Percentiles rank a stretch among this genome's conserved stretches.
Evolutionary conservation across 345 rosid genomes (phyloP).

Genomic region (Linum lewisii): DNA sequence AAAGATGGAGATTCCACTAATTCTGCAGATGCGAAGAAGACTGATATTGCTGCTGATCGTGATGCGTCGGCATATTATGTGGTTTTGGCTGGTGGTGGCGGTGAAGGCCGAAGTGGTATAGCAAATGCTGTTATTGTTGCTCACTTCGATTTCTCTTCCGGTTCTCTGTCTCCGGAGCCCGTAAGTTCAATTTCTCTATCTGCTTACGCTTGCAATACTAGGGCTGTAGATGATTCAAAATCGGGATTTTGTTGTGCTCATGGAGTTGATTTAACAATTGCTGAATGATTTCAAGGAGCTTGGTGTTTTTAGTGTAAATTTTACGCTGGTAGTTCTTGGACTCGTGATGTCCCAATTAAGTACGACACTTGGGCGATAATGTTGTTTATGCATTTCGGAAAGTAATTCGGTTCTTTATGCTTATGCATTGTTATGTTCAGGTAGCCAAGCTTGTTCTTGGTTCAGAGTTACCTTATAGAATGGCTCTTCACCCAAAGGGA

Average conservation of each 20-base stretch:
- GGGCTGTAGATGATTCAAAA: too few relatives aligned
- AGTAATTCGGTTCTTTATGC: neutral
- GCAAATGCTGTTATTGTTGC: slow-evolving; percentile 54
- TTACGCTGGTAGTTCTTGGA: too few relatives aligned
- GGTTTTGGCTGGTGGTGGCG: slow-evolving; percentile 79
- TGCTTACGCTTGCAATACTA: too few relatives aligned
- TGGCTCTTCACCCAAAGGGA: slow-evolving; percentile 68
- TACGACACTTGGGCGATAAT: too few relatives aligned
- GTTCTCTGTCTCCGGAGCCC: slow-evolving; percentile 62
- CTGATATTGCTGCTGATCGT: neutral
- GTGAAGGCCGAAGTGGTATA: slow-evolving; percentile 77
- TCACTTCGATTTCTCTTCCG: slow-evolving; percentile 39
- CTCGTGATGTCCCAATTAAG: too few relatives aligned
- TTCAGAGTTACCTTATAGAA: slow-evolving; percentile 73
- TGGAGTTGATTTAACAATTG: too few relatives aligned
- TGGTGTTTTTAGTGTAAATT: too few relatives aligned
- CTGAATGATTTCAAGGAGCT: too few relatives aligned
- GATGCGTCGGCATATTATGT: slow-evolving; percentile 23
- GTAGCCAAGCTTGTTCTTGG: slow-evolving; percentile 39
- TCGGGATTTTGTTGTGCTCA: too few relatives aligned
- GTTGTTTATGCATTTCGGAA: neutral
- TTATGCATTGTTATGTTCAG: slow-evolving; percentile 27
- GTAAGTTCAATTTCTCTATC: slow-evolving; percentile 27
- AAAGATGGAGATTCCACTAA: neutral
- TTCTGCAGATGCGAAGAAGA: neutral